Conservation (phyloP, 73 alveolate species). For the Paramecium sexaurelia region DNA sequence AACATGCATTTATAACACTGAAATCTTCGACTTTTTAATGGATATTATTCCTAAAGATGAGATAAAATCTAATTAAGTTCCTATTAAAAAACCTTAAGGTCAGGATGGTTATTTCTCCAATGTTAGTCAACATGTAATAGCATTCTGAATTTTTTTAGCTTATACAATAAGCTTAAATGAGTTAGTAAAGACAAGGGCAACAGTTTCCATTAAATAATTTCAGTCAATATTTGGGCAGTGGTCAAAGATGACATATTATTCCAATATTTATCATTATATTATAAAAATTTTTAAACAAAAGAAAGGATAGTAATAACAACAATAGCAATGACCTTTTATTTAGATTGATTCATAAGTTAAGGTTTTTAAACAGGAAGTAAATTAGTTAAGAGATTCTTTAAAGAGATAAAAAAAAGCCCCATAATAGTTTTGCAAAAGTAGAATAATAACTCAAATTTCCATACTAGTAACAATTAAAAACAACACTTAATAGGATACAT, state of each 20-base stretch:
- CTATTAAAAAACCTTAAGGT: conserved; percentile 59
- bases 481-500: not conserved
- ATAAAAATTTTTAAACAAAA: conserved; percentile 36
- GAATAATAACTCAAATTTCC: not conserved
- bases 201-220: not conserved
- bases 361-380: not conserved
- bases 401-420: not conserved
- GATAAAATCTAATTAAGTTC: conserved; percentile 11
- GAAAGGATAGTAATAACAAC: not conserved
- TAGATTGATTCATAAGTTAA: conserved; percentile 5
- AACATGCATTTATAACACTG: conserved; percentile 93
- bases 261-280: not conserved
- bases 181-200: conserved; percentile 6
- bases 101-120: conserved; percentile 39
- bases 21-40: conserved; percentile 93
- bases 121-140: conserved; percentile 15
- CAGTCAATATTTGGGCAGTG: conserved; percentile 2
- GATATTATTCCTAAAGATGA: conserved; percentile 75
- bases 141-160: not conserved
- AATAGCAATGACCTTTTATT: conserved; percentile 9
- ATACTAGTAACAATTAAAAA: not conserved
- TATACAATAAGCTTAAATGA: not conserved
- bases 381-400: not conserved
- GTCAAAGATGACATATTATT: conserved; percentile 3
- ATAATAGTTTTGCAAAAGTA: not conserved